Evolutionary conservation across 495 filamentous ascomycete species (phyloP).

Genomic region (Staphylotrichum tortipilum): DNA sequence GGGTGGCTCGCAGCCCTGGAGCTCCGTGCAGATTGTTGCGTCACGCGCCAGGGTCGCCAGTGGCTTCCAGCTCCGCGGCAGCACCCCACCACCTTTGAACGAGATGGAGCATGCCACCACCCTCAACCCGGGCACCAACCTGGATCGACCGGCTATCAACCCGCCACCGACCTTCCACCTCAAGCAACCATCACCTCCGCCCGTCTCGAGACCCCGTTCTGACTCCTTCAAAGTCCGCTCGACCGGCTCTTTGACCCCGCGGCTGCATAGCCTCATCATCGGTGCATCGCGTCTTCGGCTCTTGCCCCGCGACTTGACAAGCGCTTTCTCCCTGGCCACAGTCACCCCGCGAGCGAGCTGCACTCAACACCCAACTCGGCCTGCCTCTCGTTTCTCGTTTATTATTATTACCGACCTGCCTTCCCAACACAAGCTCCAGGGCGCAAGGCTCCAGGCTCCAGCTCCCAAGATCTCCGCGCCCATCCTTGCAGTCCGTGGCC

Average conservation of each 20-base stretch:
- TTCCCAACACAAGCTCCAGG: no score
- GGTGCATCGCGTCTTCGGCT: not conserved
- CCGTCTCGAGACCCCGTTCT: not conserved
- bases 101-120: conserved; percentile 1
- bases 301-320: not conserved
- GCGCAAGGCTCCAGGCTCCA: no score
- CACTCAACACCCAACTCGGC: not conserved
- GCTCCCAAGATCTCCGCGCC: no score
- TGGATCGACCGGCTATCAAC: no score
- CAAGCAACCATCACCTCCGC: no score
- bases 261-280: conserved; percentile 4
- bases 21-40: conserved; percentile 2
- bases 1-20: not conserved
- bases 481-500: not conserved
- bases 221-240: not conserved
- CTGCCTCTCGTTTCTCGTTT: not conserved
- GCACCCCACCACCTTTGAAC: not conserved
- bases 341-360: no score
- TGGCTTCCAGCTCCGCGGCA: not conserved
- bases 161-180: no score
- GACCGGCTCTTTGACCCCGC: not conserved
- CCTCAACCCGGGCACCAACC: not conserved
- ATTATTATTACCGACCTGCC: no score
- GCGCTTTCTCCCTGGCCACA: no score
- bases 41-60: not conserved